Evolutionary conservation across 2,329 filamentous ascomycete genomes (phyloP).

Genomic region (Microcera coccophila): DNA sequence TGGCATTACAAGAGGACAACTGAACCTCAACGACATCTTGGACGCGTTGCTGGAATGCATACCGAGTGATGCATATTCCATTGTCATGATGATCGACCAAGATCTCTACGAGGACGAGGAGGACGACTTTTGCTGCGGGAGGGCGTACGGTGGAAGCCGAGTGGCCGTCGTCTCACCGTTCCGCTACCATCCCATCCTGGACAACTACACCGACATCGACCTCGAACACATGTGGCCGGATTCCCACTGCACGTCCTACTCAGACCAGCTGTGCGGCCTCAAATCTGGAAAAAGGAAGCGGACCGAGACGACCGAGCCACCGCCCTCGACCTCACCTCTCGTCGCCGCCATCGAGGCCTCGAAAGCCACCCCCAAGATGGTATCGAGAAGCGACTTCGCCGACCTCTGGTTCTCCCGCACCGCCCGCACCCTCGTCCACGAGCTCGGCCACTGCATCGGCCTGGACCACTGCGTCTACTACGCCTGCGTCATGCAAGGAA

Average conservation of each 20-base stretch:
- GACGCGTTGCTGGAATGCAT: conserved; percentile 52
- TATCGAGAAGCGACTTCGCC: conserved; percentile 25
- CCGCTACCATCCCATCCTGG: conserved; percentile 55
- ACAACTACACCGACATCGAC: conserved; percentile 37
- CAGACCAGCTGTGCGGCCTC: conserved; percentile 37
- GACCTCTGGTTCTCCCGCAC: conserved; percentile 56
- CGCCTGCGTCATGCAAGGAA: conserved; percentile 62
- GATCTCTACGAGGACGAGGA: conserved; percentile 64
- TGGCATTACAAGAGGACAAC: conserved; percentile 43
- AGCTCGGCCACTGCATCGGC: conserved; percentile 64
- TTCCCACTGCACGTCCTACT: conserved; percentile 55
- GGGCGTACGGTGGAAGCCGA: conserved; percentile 61
- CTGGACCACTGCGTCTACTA: conserved; percentile 64
- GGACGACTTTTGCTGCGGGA: conserved; percentile 63
- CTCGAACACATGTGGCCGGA: conserved; percentile 59
- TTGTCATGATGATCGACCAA: conserved; percentile 55
- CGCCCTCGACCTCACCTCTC: conserved; percentile 25
- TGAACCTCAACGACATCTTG: conserved; percentile 59
- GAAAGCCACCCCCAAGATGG: conserved; percentile 14
- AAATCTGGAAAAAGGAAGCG: not conserved
- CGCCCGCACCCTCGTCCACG: conserved; percentile 58
- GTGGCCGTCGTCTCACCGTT: conserved; percentile 60
- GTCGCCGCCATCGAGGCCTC: conserved; percentile 32
- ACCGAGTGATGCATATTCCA: conserved; percentile 55
- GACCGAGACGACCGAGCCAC: conserved; percentile 1